A percentile compares a stretch with the other conserved stretches of the same genome.
phyloP scores from a whole-genome alignment of 1,284 basidiomycete genomes.

The Rhodotorula sp. region DNA sequence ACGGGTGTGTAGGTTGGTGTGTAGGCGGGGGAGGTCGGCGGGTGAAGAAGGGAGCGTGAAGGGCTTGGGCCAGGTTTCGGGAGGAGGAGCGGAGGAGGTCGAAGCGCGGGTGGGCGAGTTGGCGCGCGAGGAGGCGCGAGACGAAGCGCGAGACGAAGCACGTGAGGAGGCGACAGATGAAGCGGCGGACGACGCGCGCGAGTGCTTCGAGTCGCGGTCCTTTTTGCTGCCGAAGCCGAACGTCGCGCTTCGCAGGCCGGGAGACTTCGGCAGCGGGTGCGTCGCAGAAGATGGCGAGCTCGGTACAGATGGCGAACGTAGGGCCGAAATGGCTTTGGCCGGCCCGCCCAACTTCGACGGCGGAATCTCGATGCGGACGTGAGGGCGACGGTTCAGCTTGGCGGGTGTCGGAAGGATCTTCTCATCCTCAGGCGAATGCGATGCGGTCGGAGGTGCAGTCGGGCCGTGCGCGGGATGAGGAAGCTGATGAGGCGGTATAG shows the following conservation, averaged over 20 bases:
- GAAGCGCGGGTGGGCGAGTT: neutral
- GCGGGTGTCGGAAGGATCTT: conserved; percentile 8
- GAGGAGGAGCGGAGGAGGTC: neutral
- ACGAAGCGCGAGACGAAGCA: conserved; percentile 20
- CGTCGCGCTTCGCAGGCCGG: conserved; percentile 1
- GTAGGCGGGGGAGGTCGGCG: conserved; percentile 26
- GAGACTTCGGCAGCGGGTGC: neutral
- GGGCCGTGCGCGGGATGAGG: neutral
- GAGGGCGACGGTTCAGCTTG: conserved; percentile 15
- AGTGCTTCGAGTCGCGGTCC: conserved; percentile 4
- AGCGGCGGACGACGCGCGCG: conserved; percentile 5
- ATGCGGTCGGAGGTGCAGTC: neutral
- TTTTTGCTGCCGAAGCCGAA: conserved; percentile 12
- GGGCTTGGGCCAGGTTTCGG: conserved; percentile 27
- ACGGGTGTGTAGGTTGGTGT: conserved; percentile 40
- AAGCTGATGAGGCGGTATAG: neutral
- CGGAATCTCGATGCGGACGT: conserved; percentile 27
- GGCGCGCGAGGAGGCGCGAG: conserved; percentile 14
- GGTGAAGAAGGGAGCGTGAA: conserved; percentile 13
- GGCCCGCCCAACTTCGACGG: neutral
- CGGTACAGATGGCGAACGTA: conserved; percentile 14
- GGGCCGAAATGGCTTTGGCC: neutral
- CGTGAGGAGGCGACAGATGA: conserved; percentile 22
- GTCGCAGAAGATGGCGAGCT: conserved; percentile 1
- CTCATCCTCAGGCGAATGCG: neutral